These are phyloP conservation scores for Fraxinus angustifolia DNA, from an alignment of 305 asterid genomes.

Conservation along the genomic window DNA sequence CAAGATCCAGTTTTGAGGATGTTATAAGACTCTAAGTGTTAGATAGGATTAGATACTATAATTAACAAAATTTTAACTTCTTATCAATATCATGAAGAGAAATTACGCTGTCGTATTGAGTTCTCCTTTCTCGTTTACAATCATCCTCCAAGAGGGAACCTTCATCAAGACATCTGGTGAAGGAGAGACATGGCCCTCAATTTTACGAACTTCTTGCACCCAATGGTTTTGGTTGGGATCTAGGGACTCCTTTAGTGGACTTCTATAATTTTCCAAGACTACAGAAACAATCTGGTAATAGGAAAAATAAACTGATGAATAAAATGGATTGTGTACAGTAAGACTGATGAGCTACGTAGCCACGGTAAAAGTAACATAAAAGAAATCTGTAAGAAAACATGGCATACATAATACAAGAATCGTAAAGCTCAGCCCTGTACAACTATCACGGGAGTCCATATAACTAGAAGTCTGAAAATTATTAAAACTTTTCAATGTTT, in stretches of 20 bases:
- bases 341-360: not conserved
- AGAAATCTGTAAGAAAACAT: not conserved
- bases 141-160: constrained; percentile 74
- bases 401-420: not conserved
- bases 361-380: not conserved
- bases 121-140: constrained; percentile 70
- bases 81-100: constrained; percentile 23
- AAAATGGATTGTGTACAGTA: not conserved
- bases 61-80: not conserved
- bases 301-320: constrained; percentile 1
- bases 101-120: constrained; percentile 63
- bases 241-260: constrained; percentile 47
- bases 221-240: constrained; percentile 44
- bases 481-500: not conserved
- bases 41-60: not conserved
- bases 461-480: not conserved
- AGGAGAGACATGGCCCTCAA: constrained; percentile 57
- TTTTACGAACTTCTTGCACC: constrained; percentile 63
- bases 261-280: constrained; percentile 84
- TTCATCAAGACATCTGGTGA: constrained; percentile 42
- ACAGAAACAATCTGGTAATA: constrained; percentile 78
- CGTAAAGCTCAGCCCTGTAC: not conserved
- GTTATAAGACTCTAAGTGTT: constrained; percentile 15
- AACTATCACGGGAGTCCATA: not conserved
- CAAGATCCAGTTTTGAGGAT: constrained; percentile 21